Conservation (phyloP, 2,329 filamentous ascomycete genomes). For the Claviceps paspali region DNA sequence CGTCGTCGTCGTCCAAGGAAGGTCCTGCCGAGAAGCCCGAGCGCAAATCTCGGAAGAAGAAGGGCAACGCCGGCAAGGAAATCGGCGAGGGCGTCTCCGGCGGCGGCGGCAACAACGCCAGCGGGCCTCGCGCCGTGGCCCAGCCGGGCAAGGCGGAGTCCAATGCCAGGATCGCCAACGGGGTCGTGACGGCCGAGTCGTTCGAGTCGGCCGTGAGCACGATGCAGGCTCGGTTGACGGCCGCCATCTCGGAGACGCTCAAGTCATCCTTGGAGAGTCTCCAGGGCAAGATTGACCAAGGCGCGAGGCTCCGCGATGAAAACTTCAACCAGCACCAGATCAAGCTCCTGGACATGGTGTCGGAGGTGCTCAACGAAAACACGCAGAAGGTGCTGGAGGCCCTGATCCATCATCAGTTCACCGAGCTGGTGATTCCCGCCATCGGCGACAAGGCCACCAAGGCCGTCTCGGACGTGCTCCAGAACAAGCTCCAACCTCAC, state of each 20-base stretch:
- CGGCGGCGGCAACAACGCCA: constrained; percentile 19
- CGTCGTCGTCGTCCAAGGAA: constrained; percentile 23
- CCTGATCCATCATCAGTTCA: constrained; percentile 63
- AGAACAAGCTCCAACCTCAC: constrained; percentile 49
- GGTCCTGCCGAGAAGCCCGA: constrained; percentile 42
- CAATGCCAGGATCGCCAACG: constrained; percentile 16
- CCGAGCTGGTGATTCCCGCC: constrained; percentile 59
- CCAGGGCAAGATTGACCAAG: constrained; percentile 48
- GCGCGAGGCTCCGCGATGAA: constrained; percentile 37
- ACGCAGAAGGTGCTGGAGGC: constrained; percentile 58
- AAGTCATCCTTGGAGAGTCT: constrained; percentile 45
- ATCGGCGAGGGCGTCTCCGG: constrained; percentile 35
- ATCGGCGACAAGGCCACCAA: constrained; percentile 52
- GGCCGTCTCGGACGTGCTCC: constrained; percentile 57
- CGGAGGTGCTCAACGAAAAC: constrained; percentile 45
- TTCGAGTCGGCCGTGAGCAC: constrained; percentile 38
- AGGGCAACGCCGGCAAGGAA: constrained; percentile 31
- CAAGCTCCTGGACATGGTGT: constrained; percentile 41
- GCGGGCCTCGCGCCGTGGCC: constrained; percentile 16
- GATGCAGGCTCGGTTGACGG: constrained; percentile 35
- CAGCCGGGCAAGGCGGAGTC: constrained; percentile 15
- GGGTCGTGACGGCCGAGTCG: constrained; percentile 26
- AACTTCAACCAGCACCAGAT: constrained; percentile 38
- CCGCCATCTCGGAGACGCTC: constrained; percentile 34
- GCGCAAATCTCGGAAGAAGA: constrained; percentile 51